A percentile compares a stretch with the other conserved stretches of the same genome.
Conservation (phyloP, 2,329 filamentous ascomycete genomes). For the Aschersonia sp. region DNA sequence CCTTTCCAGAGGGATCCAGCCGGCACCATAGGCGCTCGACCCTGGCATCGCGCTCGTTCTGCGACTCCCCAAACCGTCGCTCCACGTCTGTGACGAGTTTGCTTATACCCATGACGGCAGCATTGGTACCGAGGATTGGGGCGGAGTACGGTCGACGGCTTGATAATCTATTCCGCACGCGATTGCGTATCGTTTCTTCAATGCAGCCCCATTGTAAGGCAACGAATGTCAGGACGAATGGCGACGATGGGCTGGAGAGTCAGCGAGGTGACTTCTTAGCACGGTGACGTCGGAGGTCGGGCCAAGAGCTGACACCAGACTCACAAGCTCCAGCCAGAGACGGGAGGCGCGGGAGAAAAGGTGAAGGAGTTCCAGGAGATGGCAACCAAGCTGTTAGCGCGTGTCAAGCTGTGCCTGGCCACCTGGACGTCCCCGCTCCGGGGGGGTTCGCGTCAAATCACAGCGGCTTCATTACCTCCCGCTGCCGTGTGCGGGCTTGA, state of each 20-base stretch:
- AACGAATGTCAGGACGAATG: too few relatives aligned
- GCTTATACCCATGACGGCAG: conserved; percentile 22
- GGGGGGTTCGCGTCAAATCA: conserved; percentile 2
- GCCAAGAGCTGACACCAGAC: not conserved
- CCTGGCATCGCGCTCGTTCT: conserved; percentile 65
- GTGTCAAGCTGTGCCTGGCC: not conserved
- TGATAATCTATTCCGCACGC: not conserved
- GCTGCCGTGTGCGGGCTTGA: not conserved
- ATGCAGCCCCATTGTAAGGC: not conserved
- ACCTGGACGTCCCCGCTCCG: not conserved
- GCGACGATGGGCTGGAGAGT: conserved; percentile 7
- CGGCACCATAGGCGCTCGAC: conserved; percentile 73
- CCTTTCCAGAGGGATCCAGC: conserved; percentile 62
- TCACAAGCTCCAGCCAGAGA: not conserved
- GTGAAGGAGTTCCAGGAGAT: not conserved
- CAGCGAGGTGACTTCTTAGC: conserved; percentile 3
- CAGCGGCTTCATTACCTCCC: conserved; percentile 1
- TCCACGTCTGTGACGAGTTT: conserved; percentile 35
- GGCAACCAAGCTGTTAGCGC: not conserved
- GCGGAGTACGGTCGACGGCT: not conserved
- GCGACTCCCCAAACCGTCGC: conserved; percentile 61
- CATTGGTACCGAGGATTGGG: conserved; percentile 8
- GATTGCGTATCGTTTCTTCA: not conserved
- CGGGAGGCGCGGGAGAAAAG: not conserved
- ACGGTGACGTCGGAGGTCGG: conserved; percentile 4